These are phyloP conservation scores for Begonia fuchsioides DNA, from an alignment of 306 rosid genomes.

Conservation along the genomic window DNA sequence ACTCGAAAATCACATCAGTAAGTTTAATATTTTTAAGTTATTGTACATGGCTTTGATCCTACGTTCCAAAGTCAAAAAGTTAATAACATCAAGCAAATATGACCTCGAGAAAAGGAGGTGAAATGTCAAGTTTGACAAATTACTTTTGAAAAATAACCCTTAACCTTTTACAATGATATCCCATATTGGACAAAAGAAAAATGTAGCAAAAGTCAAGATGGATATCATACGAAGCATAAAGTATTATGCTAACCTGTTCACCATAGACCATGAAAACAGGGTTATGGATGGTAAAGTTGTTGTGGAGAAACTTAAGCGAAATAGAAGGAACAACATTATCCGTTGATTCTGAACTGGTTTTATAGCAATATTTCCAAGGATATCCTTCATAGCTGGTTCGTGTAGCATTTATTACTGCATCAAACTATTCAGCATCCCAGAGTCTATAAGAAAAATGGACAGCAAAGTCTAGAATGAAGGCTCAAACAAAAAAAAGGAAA, in stretches of 20 bases:
- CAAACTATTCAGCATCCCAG: slow-evolving; percentile 19
- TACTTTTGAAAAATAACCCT: too few relatives aligned
- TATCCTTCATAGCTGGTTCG: slow-evolving; percentile 10
- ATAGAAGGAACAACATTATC: slow-evolving; percentile 7
- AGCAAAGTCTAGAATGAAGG: slow-evolving; percentile 8
- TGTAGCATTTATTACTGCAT: slow-evolving; percentile 33
- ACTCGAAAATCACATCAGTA: too few relatives aligned
- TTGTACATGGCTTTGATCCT: too few relatives aligned
- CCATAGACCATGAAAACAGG: too few relatives aligned
- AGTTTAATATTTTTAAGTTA: too few relatives aligned
- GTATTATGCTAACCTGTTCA: slow-evolving; percentile 18
- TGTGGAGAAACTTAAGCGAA: neutral
- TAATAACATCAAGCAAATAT: too few relatives aligned
- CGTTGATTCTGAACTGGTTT: slow-evolving; percentile 22
- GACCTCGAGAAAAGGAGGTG: too few relatives aligned
- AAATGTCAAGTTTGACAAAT: too few relatives aligned
- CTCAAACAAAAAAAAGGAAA: neutral
- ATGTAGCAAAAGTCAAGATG: slow-evolving; percentile 8
- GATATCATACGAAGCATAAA: slow-evolving; percentile 29
- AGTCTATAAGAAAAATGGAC: slow-evolving; percentile 3
- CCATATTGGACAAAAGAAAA: neutral
- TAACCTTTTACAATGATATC: too few relatives aligned
- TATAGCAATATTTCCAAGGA: slow-evolving; percentile 44
- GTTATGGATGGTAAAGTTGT: too few relatives aligned
- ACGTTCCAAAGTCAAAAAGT: too few relatives aligned